Evolutionary conservation across 768 basidiomycete genomes (phyloP), one percentile per base, ranked within the genome.

Genomic region (Auricularia heimuer): DNA sequence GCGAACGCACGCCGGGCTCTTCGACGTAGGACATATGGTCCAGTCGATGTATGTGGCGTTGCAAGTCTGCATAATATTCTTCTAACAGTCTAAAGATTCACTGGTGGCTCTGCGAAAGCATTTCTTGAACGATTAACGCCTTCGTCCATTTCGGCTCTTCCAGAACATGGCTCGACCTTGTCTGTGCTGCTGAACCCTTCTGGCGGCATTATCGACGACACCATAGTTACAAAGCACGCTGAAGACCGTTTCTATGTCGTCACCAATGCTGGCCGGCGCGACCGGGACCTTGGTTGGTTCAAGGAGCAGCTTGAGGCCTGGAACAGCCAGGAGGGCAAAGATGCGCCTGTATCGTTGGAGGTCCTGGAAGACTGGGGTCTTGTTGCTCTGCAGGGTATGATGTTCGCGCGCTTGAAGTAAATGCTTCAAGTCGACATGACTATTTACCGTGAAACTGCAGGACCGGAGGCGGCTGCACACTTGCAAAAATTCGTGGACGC

Each of bases 11-110:
- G 91, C 84, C 0, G 94, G 94, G 0, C 79, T 99, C 37, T 99
- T 99, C 73, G 97, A 99, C 72, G 97, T 99, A 34, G 92, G 92
- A 24, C 97, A 99, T 75, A 99, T 99, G 96, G 90, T 98, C 16
- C 96, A 98, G 74, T 85, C 86, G 39, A 89, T 85, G 92, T 94
- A 70, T 61, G 83, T 65, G n/a, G n/a, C 61, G 18, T 42, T 24
- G 4, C 36, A 14, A 42, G 64, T 18, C 45, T 54, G 29, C 29
- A 29, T 16, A 3, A 37, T 18, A 3, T 8, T 14, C 54, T 33
- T 33, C 36, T 12, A 36, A 14, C 33, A 14, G 45, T 34, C 61
- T 42, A 37, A 24, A 94, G 90, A 69, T 94, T 96, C 79, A 86
- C 85, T 33, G 96, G 95, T 3, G 78, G 85, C 34, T 86, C 88